phyloP scores from a whole-genome alignment of 306 rosid species.

The Astragalus membranaceus region DNA sequence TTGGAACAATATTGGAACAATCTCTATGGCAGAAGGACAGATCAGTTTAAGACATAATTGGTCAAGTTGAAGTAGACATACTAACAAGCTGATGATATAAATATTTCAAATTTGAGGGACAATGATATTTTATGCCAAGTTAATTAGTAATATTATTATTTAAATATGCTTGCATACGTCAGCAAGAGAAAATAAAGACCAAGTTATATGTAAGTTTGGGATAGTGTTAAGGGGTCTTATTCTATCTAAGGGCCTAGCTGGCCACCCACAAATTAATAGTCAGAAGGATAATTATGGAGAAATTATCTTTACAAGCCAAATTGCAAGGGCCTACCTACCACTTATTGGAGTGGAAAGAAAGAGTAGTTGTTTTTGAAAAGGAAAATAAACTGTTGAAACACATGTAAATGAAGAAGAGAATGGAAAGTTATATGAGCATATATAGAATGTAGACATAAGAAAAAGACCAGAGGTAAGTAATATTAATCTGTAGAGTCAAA shows the following conservation, averaged over 20 bases:
- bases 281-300: constrained; percentile 5
- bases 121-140: constrained; percentile 13
- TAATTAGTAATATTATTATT: not conserved
- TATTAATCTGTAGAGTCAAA: not conserved
- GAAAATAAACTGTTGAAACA: constrained; percentile 7
- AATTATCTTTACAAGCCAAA: constrained; percentile 14
- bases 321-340: constrained; percentile 33
- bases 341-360: not conserved
- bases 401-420: constrained; percentile 16
- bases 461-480: constrained; percentile 21
- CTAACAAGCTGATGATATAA: constrained; percentile 30
- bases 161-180: not conserved
- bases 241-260: constrained; percentile 19
- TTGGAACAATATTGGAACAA: constrained; percentile 22
- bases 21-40: constrained; percentile 19
- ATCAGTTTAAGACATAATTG: constrained; percentile 37
- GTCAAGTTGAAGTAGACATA: constrained; percentile 49
- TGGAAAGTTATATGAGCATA: not conserved
- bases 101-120: not conserved
- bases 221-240: not conserved
- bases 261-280: not conserved
- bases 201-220: not conserved
- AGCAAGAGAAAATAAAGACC: constrained; percentile 5
- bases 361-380: not conserved
- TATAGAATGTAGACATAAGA: not conserved